These are phyloP conservation scores for Solidago caesia DNA, from an alignment of 129 eudicot species.

Conservation along the genomic window DNA sequence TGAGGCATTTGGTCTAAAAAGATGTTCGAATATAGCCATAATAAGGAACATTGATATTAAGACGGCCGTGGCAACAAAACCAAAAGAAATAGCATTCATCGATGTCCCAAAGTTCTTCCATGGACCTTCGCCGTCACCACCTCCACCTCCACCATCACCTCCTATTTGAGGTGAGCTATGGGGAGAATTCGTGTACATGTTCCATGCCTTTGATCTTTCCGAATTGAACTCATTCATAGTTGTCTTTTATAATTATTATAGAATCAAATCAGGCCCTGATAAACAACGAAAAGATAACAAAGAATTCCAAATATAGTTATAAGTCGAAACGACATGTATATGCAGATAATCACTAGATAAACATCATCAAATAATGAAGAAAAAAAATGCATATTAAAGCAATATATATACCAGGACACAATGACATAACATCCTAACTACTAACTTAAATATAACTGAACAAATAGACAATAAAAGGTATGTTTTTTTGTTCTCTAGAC, in stretches of 20 bases:
- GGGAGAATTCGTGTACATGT: slow-evolving; percentile 50
- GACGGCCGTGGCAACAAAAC: slow-evolving; percentile 83
- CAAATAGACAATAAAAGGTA: no score
- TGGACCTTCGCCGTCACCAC: slow-evolving; percentile 46
- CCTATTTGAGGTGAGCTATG: slow-evolving; percentile 55
- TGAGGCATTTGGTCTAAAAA: slow-evolving; percentile 65
- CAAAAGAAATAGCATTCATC: slow-evolving; percentile 78
- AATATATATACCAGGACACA: not conserved
- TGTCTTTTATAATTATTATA: not conserved
- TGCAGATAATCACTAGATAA: not conserved
- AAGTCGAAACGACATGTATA: not conserved
- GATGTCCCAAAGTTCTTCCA: slow-evolving; percentile 76
- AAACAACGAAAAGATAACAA: slow-evolving; percentile 3
- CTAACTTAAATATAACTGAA: no score
- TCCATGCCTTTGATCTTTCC: slow-evolving; percentile 75
- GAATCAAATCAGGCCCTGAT: not conserved
- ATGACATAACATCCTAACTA: not conserved
- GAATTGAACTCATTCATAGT: slow-evolving; percentile 49
- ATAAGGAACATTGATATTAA: slow-evolving; percentile 80
- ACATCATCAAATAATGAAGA: not conserved
- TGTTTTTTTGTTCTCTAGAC: not conserved
- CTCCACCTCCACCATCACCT: slow-evolving; percentile 44
- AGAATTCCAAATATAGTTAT: not conserved
- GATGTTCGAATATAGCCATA: slow-evolving; percentile 85
- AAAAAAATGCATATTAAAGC: not conserved